Evolutionary conservation across 2,329 filamentous ascomycete species (phyloP), one percentile per base, ranked within the genome.

Genomic region (Aspergillus intermedius): DNA sequence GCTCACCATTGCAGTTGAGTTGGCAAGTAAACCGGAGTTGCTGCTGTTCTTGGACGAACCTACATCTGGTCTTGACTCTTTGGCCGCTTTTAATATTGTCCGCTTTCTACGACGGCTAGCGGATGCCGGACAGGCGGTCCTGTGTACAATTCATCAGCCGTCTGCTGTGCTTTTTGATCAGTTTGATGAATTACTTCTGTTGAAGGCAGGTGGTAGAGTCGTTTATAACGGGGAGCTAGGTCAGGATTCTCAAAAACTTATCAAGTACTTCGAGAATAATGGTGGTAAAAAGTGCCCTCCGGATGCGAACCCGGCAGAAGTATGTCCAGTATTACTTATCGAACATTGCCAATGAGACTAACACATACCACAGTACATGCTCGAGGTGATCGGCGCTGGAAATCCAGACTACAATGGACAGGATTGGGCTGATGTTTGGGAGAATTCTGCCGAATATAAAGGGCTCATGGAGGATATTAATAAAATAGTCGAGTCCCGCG

Each of bases 101-200:
- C 74, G 79, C 0, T 82, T 84, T 53, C 66, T 85, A 6, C 74
- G 79, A 3, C 82, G 82, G 57, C 70, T 85, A 2, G 79, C 81
- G 1, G 77, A 81, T n/a, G 86, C 86, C 2, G 90, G 89, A 1
- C 90, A 95, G 64, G 89, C 89, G 8, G 89, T 95, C 57, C 78
- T 95, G 3, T 94, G 88, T 71, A 95, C 90, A 0, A 95, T 95
- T 54, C 90, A 95, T 66, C 90, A 95, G 65, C 89, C 90, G 1
- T 91, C 90, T 56, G 87, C 87, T 13, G 83, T 87, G 0, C 76
- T 95, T 0, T 95, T 95, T 58, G 87, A 93, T 66, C 86, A 90
- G 67, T 95, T 95, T 56, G 89, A 95, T 63, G 80, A 88, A 10
- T 77, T 95, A 2, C 73, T 95, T 4, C 77, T 95, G 2, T 77